These are phyloP conservation scores for Torulaspora franciscae DNA, from an alignment of 805 yeast species.

Conservation along the genomic window DNA sequence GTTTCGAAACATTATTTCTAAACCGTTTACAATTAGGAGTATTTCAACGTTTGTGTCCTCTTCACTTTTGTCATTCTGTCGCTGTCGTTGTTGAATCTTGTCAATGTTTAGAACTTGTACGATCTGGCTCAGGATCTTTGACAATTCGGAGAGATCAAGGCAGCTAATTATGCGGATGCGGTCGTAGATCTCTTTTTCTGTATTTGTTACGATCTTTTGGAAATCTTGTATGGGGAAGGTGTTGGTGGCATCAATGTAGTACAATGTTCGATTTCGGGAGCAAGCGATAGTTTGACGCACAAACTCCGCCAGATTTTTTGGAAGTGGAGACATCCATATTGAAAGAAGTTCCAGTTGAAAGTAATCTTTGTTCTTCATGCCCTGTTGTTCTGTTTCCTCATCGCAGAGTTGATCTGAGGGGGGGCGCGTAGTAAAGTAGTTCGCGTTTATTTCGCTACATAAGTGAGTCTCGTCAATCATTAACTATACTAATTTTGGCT, in stretches of 20 bases:
- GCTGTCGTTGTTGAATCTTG: conserved; percentile 5
- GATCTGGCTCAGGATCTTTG: conserved; percentile 14
- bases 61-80: conserved; percentile 1
- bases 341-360: conserved; percentile 13
- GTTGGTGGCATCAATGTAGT: conserved; percentile 31
- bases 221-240: conserved; percentile 31
- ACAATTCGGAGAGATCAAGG: conserved; percentile 28
- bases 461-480: conserved; percentile 14
- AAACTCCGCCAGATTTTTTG: conserved; percentile 8
- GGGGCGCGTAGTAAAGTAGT: neutral
- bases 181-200: conserved; percentile 23
- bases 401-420: conserved; percentile 1
- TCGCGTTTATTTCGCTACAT: neutral
- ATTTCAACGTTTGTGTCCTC: conserved; percentile 4
- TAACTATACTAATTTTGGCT: conserved; percentile 30
- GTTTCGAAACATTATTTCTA: conserved; percentile 31
- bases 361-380: conserved; percentile 2
- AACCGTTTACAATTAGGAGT: conserved; percentile 22
- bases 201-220: conserved; percentile 19
- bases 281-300: conserved; percentile 8
- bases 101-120: conserved; percentile 12
- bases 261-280: conserved; percentile 14
- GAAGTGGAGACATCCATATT: conserved; percentile 16
- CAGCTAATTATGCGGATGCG: conserved; percentile 27
- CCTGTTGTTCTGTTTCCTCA: neutral